A percentile compares a stretch with the other conserved stretches of the same genome.
Evolutionary conservation across 257 asterid species (phyloP).

Genomic region (Datura wrightii): DNA sequence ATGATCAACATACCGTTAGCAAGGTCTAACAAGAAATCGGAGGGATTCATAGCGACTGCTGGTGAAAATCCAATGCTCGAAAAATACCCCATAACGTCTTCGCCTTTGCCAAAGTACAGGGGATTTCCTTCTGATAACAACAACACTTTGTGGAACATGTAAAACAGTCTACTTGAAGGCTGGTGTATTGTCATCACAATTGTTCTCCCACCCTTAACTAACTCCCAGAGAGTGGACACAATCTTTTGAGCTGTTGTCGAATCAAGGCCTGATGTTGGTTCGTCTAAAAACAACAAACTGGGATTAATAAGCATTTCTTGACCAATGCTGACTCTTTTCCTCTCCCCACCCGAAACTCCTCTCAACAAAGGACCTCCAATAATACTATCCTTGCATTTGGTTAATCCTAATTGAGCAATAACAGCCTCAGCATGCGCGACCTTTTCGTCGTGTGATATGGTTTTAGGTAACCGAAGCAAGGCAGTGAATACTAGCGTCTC

Average conservation of each 20-base stretch:
- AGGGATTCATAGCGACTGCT: slow-evolving; percentile 73
- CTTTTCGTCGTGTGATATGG: slow-evolving; percentile 49
- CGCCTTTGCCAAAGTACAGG: slow-evolving; percentile 67
- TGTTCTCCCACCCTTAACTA: slow-evolving; percentile 70
- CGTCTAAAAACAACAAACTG: slow-evolving; percentile 71
- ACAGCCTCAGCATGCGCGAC: slow-evolving; percentile 56
- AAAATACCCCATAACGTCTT: slow-evolving; percentile 59
- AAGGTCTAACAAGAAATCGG: slow-evolving; percentile 82
- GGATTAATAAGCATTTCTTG: slow-evolving; percentile 90
- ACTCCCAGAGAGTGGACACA: slow-evolving; percentile 64
- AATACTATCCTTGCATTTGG: slow-evolving; percentile 55
- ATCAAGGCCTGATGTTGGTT: slow-evolving; percentile 87
- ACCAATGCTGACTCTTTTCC: slow-evolving; percentile 83
- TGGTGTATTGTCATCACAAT: slow-evolving; percentile 83
- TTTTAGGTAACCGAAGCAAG: slow-evolving; percentile 63
- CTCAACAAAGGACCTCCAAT: slow-evolving; percentile 56
- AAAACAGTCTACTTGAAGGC: slow-evolving; percentile 79
- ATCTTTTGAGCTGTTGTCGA: slow-evolving; percentile 82
- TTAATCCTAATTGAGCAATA: slow-evolving; percentile 61
- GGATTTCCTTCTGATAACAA: slow-evolving; percentile 74
- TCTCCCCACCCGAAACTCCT: slow-evolving; percentile 85
- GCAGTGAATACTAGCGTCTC: slow-evolving; percentile 83
- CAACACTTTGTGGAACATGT: slow-evolving; percentile 79
- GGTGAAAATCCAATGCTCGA: slow-evolving; percentile 63
- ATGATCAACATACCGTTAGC: slow-evolving; percentile 62